A percentile compares a stretch with the other conserved stretches of the same genome.
Evolutionary conservation across 2,329 filamentous ascomycete species (phyloP).

Genomic region (Ophiostoma tasmaniense): DNA sequence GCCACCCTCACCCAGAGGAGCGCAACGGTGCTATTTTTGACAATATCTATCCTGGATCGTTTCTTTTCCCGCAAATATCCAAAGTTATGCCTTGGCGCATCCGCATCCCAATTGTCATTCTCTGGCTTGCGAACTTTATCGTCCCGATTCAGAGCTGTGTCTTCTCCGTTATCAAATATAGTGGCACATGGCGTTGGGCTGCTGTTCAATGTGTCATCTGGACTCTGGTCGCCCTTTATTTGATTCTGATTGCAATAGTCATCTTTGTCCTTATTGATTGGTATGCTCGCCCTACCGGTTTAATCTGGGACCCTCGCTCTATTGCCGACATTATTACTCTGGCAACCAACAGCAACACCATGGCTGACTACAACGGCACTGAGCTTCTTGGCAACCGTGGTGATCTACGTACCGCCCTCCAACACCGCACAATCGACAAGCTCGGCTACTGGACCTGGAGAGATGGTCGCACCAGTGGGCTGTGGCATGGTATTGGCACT

Average conservation of each 20-base stretch:
- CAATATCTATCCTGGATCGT: constrained; percentile 60
- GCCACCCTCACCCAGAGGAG: constrained; percentile 41
- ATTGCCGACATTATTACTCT: constrained; percentile 74
- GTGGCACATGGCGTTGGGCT: constrained; percentile 64
- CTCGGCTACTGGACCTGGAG: constrained; percentile 82
- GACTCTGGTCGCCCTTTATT: constrained; percentile 66
- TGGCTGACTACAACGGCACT: constrained; percentile 61
- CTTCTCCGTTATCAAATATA: constrained; percentile 56
- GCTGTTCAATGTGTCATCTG: constrained; percentile 70
- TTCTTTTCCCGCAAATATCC: constrained; percentile 48
- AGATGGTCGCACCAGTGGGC: constrained; percentile 48
- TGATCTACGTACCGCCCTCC: constrained; percentile 46
- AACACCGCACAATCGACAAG: constrained; percentile 53
- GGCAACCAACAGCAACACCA: constrained; percentile 69
- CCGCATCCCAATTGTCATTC: constrained; percentile 55
- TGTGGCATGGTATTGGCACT: constrained; percentile 70
- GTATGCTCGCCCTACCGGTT: constrained; percentile 56
- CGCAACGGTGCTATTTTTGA: constrained; percentile 60
- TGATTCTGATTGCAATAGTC: constrained; percentile 52
- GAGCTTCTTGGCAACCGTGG: constrained; percentile 49
- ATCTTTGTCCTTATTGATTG: constrained; percentile 57
- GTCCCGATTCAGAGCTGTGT: constrained; percentile 72
- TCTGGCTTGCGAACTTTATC: constrained; percentile 72
- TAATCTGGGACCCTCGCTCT: constrained; percentile 78
- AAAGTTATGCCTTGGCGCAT: constrained; percentile 56